phyloP scores from a whole-genome alignment of 108 stramenopile species.

The Discostella pseudostelligera region DNA sequence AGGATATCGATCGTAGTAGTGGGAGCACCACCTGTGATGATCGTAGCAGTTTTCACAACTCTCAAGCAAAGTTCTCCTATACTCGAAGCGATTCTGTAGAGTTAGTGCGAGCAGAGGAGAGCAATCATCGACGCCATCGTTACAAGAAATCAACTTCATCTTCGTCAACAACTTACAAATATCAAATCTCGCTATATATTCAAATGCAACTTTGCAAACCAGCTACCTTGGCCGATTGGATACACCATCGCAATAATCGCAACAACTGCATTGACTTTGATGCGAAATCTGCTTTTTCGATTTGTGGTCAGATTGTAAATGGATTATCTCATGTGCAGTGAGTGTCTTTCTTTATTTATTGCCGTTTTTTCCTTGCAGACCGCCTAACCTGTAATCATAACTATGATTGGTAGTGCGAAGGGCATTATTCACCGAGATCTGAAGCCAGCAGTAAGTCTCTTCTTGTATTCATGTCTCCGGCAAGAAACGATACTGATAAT shows the following conservation, averaged over 20 bases:
- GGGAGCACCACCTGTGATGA: not conserved
- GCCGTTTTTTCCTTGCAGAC: too few relatives aligned
- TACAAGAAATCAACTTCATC: not conserved
- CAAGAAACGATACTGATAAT: not conserved
- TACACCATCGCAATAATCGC: conserved; percentile 71
- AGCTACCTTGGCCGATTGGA: conserved; percentile 84
- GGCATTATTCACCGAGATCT: conserved; percentile 87
- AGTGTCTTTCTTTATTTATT: not conserved
- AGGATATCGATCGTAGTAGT: conserved; percentile 13
- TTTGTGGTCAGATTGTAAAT: conserved; percentile 70
- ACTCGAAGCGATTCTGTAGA: conserved; percentile 25
- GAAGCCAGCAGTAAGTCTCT: conserved; percentile 65
- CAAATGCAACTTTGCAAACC: conserved; percentile 93
- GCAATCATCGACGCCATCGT: not conserved
- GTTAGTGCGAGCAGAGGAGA: conserved; percentile 18
- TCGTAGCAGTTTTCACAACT: conserved; percentile 21
- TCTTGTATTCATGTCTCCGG: not conserved
- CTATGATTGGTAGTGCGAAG: conserved; percentile 32
- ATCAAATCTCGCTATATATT: conserved; percentile 86
- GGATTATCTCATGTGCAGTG: conserved; percentile 79
- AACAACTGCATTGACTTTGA: conserved; percentile 31
- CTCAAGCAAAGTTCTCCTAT: conserved; percentile 5
- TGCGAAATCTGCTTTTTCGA: conserved; percentile 48
- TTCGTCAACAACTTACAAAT: conserved; percentile 51
- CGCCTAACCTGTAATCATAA: not conserved